Conservation (phyloP, 176 grass and related monocot genomes). For the Aegilops longissima region DNA sequence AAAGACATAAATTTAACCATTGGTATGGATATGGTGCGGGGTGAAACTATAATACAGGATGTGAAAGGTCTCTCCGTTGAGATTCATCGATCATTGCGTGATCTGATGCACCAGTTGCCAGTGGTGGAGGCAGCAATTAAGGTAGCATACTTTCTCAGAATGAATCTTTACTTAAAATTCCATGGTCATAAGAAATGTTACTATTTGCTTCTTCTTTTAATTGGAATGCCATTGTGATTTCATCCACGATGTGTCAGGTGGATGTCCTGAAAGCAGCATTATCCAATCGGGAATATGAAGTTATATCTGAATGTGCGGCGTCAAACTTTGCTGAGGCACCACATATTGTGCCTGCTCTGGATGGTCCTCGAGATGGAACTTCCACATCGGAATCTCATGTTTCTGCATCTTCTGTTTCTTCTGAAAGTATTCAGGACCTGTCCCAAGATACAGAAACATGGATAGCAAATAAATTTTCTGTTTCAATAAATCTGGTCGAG, state of each 20-base stretch:
- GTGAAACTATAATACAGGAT: constrained; percentile 96
- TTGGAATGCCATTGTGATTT: constrained; percentile 4
- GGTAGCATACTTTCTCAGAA: constrained; percentile 50
- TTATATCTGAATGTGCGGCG: constrained; percentile 83
- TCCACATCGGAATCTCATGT: constrained; percentile 41
- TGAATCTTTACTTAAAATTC: constrained; percentile 13
- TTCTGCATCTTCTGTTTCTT: constrained; percentile 48
- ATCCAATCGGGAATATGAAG: constrained; percentile 92
- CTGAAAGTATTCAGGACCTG: constrained; percentile 45
- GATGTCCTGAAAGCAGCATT: constrained; percentile 88
- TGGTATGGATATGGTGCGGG: constrained; percentile 66
- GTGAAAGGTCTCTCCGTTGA: constrained; percentile 81
- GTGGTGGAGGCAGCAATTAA: constrained; percentile 71
- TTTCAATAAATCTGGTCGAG: constrained; percentile 80
- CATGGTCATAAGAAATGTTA: background rate
- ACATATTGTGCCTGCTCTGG: constrained; percentile 64
- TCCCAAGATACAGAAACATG: constrained; percentile 51
- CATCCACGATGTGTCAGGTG: constrained; percentile 45
- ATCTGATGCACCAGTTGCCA: constrained; percentile 87
- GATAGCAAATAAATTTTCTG: constrained; percentile 73
- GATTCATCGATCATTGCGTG: constrained; percentile 79
- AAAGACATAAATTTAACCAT: constrained; percentile 94
- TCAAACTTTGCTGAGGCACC: constrained; percentile 94
- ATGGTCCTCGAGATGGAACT: constrained; percentile 44
- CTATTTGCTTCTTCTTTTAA: constrained; percentile 6